Evolutionary conservation across 2,329 filamentous ascomycete genomes (phyloP).

Genomic region (Trichophaea hybrida): DNA sequence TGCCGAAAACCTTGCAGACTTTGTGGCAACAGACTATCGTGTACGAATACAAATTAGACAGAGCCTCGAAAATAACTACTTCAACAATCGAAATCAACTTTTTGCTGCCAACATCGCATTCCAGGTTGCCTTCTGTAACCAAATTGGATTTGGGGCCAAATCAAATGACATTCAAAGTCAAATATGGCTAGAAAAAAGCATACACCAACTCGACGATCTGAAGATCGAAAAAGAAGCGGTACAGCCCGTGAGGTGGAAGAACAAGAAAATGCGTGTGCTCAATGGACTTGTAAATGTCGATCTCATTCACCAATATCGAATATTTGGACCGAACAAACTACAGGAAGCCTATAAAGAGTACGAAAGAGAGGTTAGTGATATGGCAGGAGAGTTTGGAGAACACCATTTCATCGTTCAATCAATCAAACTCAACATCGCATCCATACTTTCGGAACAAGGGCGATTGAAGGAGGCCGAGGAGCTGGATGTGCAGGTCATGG

Average conservation of each 20-base stretch:
- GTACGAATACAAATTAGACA: too few species aligned
- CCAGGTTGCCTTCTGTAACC: neutral
- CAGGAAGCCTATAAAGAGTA: neutral
- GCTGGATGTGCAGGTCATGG: too few species aligned
- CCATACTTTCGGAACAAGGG: too few species aligned
- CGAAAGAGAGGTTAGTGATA: neutral
- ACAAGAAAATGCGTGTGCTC: too few species aligned
- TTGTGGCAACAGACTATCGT: neutral
- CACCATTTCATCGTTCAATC: neutral
- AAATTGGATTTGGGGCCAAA: neutral
- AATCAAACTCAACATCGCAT: too few species aligned
- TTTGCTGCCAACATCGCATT: neutral
- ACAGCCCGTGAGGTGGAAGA: neutral
- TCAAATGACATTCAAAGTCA: neutral
- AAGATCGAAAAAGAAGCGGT: neutral
- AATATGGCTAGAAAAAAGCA: neutral
- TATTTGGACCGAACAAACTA: neutral
- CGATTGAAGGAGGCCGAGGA: too few species aligned
- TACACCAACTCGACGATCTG: neutral
- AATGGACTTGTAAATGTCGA: neutral
- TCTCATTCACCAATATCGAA: neutral
- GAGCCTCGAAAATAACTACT: neutral
- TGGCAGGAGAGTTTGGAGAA: neutral
- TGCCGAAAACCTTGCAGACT: neutral
- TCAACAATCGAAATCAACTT: neutral